These are phyloP conservation scores for Leucaena leucocephala DNA, from an alignment of 306 rosid genomes.

Conservation along the genomic window DNA sequence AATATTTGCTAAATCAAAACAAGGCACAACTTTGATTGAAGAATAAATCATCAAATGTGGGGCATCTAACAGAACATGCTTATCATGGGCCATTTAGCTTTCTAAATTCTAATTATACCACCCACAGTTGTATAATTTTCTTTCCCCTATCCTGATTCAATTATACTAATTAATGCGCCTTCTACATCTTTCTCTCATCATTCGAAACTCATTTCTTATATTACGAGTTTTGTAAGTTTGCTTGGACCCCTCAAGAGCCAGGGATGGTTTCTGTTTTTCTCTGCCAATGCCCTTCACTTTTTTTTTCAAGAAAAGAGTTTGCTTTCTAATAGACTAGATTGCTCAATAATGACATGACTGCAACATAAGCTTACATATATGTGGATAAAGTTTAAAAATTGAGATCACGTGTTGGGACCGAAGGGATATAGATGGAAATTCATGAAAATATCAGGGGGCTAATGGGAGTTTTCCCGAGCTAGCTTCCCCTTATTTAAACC, in stretches of 20 bases:
- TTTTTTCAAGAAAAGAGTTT: conserved; percentile 7
- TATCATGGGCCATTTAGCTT: conserved; percentile 49
- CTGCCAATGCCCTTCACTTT: conserved; percentile 10
- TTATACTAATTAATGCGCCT: conserved; percentile 2
- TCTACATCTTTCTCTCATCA: conserved; percentile 37
- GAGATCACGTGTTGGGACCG: conserved; percentile 40
- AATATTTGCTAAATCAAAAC: conserved; percentile 36
- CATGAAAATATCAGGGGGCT: conserved; percentile 3
- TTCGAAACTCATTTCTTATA: conserved; percentile 43
- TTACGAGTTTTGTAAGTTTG: conserved; percentile 20
- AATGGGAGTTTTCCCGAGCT: background rate
- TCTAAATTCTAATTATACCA: conserved; percentile 50
- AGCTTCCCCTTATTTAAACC: conserved; percentile 46
- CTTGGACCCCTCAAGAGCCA: conserved; percentile 33
- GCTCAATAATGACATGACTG: conserved; percentile 46
- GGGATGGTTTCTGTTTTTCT: conserved; percentile 41
- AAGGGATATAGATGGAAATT: conserved; percentile 27
- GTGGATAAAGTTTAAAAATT: conserved; percentile 37
- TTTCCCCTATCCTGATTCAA: conserved; percentile 8
- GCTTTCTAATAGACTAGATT: conserved; percentile 32
- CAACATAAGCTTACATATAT: conserved; percentile 15
- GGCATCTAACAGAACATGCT: conserved; percentile 66
- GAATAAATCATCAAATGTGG: conserved; percentile 54
- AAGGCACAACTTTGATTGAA: conserved; percentile 48
- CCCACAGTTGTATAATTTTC: conserved; percentile 42